Evolutionary conservation across 2,329 filamentous ascomycete species (phyloP), one percentile per base, ranked within the genome.

Genomic region (Colletotrichum orchidophilum): DNA sequence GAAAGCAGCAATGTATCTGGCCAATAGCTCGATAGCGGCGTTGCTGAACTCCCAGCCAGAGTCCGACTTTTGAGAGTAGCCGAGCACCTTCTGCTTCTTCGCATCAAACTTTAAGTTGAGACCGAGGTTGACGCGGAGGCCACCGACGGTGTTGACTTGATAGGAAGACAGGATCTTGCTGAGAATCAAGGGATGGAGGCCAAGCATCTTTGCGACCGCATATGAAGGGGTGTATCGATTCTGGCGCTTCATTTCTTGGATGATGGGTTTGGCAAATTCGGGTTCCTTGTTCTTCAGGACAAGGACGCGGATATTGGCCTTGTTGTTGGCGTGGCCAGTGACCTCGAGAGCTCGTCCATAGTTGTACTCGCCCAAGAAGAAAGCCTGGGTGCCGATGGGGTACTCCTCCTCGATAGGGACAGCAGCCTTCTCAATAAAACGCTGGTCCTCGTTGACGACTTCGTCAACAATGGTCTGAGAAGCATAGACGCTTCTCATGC

Each of bases 141-240:
- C 94, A 68, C 94, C 94, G 4, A 96, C 90, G 21, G 83, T 88
- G 67, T 90, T 90, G 68, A 99, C 93, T 65, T 92, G 93, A 81
- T 97, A 98, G 0, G 96, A 95, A 1, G 96, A 97, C 0, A 96
- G 98, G 77, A 99, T 93, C 86, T 97, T 99, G 81, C 95, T 97
- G 35, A 99, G 85, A 2, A 96, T 93, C 60, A 99, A 86, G 8
- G 95, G 93, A 74, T 97, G 95, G 72, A 99, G 86, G 5, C 90
- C 88, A 12, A 99, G 86, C 78, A 93, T 91, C 77, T 91, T 93
- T 15, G 97, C 94, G 71, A 99, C 94, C n/a, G 92, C 88, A 80
- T 92, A 98, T 0, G 96, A 97, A 6, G 96, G 95, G 31, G 89
- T 91, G 80, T 98, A 99, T 1, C 90, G 91, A 69, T 91, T 94